Percentiles rank a stretch among this genome's conserved stretches.
These are phyloP conservation scores for Cymbopogon flexuosus DNA, from an alignment of 202 grass and related monocot genomes.

Conservation along the genomic window DNA sequence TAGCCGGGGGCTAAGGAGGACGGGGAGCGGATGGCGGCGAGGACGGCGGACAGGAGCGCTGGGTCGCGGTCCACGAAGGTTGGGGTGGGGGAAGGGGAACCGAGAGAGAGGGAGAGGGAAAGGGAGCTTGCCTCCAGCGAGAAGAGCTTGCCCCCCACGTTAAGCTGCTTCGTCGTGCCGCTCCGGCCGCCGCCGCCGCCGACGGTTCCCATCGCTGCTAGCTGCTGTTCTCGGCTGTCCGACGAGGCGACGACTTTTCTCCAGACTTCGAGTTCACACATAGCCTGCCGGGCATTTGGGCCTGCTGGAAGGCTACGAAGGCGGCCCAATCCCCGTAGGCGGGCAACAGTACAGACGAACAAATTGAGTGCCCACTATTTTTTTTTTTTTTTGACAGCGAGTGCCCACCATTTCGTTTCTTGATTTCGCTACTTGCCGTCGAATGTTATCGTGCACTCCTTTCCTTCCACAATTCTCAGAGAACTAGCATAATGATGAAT, in stretches of 20 bases:
- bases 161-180: slow-evolving; percentile 39
- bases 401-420: too few species aligned
- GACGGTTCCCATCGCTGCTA: slow-evolving; percentile 18
- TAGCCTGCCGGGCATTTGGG: background rate
- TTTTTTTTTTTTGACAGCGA: too few species aligned
- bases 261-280: background rate
- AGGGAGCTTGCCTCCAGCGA: slow-evolving; percentile 65
- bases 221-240: background rate
- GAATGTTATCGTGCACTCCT: too few species aligned
- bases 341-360: background rate
- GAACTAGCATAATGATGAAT: too few species aligned
- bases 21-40: slow-evolving; percentile 52
- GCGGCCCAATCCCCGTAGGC: background rate
- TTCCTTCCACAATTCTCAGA: too few species aligned
- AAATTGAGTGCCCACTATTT: background rate
- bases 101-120: slow-evolving; percentile 25
- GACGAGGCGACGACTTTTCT: slow-evolving; percentile 32
- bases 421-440: too few species aligned
- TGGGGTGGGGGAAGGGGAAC: slow-evolving; percentile 16
- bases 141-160: slow-evolving; percentile 76
- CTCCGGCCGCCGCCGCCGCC: background rate
- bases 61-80: slow-evolving; percentile 63
- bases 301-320: background rate
- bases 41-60: slow-evolving; percentile 53
- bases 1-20: slow-evolving; percentile 30